phyloP scores from a whole-genome alignment of 2,329 filamentous ascomycete species.

The Magnaporthiopsis incrustans region DNA sequence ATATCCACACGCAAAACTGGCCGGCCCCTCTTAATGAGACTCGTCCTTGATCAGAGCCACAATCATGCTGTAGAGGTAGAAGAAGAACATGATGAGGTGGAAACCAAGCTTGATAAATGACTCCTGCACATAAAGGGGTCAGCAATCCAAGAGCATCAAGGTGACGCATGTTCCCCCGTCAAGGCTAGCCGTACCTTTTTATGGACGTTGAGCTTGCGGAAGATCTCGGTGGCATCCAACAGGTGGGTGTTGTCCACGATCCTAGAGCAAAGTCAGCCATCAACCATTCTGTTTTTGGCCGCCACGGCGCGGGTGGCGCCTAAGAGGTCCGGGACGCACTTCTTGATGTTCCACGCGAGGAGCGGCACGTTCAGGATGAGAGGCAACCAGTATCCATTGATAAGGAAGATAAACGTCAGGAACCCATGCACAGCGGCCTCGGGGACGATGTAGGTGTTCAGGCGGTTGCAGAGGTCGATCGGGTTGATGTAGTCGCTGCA shows the following conservation, averaged over 20 bases:
- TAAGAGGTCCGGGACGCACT: conserved; percentile 55
- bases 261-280: conserved; percentile 41
- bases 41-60: conserved; percentile 96
- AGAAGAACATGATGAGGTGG: conserved; percentile 99
- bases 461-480: conserved; percentile 99
- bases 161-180: not conserved
- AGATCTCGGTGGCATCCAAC: conserved; percentile 96
- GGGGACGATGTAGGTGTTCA: conserved; percentile 98
- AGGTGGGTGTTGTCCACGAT: conserved; percentile 97
- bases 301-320: not conserved
- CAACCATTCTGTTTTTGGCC: not conserved
- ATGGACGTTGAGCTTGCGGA: conserved; percentile 96
- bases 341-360: conserved; percentile 91
- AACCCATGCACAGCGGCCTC: conserved; percentile 97
- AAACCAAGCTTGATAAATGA: conserved; percentile 99
- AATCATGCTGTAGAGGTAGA: conserved; percentile 99
- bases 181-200: conserved; percentile 65
- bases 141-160: conserved; percentile 1
- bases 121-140: conserved; percentile 51
- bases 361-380: conserved; percentile 88
- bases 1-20: not conserved
- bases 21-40: conserved; percentile 54
- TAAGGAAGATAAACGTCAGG: conserved; percentile 86
- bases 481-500: conserved; percentile 98
- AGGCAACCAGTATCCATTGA: conserved; percentile 98